Evolutionary conservation across 345 rosid species (phyloP).

Genomic region (Limnanthes douglasii): DNA sequence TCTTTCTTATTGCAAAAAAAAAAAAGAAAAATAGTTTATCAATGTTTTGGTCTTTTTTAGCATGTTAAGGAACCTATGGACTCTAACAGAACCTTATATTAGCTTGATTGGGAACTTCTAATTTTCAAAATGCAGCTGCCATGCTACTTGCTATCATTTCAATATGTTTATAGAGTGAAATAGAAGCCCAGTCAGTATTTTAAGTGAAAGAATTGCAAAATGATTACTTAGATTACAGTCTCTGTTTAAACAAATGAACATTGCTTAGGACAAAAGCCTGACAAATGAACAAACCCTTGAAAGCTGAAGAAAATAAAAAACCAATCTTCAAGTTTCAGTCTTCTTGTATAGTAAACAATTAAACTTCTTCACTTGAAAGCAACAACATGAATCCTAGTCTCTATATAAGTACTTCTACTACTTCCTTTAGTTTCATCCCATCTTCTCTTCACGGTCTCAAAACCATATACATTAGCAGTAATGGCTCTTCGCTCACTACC

Average conservation of each 20-base stretch:
- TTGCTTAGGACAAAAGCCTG: constrained; percentile 24
- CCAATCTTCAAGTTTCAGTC: constrained; percentile 13
- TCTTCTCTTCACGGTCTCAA: background rate
- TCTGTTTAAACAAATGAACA: constrained; percentile 2
- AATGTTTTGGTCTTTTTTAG: too few species aligned
- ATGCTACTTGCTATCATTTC: too few species aligned
- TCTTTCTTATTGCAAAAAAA: too few species aligned
- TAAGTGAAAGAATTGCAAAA: too few species aligned
- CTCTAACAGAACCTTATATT: too few species aligned
- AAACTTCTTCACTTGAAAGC: constrained; percentile 16
- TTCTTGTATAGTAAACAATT: constrained; percentile 8
- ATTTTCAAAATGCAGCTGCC: too few species aligned
- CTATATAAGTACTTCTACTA: constrained; percentile 12
- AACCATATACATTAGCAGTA: background rate
- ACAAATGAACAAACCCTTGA: constrained; percentile 30
- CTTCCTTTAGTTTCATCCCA: constrained; percentile 3
- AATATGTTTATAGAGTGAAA: too few species aligned
- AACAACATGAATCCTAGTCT: constrained; percentile 2
- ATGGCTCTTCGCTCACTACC: constrained; percentile 27
- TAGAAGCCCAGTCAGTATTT: too few species aligned
- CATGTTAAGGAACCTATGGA: too few species aligned
- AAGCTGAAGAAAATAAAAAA: constrained; percentile 12
- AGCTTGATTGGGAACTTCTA: too few species aligned
- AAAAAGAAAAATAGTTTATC: too few species aligned
- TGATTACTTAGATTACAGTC: background rate